phyloP scores from a whole-genome alignment of 208 protist genomes.

The Naegleria gruberi region DNA sequence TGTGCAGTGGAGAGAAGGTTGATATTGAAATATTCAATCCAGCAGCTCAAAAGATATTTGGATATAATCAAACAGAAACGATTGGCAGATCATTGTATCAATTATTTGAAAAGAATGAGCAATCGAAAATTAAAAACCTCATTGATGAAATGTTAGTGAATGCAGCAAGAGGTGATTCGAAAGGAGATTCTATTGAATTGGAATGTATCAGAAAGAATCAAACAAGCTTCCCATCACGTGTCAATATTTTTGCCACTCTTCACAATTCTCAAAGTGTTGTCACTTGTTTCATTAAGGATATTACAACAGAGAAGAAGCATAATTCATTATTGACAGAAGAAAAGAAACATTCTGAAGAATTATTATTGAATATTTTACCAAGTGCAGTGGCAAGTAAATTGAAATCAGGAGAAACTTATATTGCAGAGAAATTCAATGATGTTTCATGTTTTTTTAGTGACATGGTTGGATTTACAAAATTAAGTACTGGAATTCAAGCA shows the following conservation, averaged over 20 bases:
- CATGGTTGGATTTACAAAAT: constrained; percentile 13
- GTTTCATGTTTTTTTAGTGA: not conserved
- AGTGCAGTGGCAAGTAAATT: not conserved
- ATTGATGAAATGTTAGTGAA: not conserved
- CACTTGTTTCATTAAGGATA: not conserved
- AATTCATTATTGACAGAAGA: not conserved
- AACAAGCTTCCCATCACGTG: not conserved
- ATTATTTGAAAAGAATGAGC: not conserved
- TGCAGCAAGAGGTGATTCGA: not conserved
- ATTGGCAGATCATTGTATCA: not conserved
- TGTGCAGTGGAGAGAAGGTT: not conserved
- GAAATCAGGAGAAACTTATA: not conserved
- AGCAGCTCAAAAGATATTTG: not conserved
- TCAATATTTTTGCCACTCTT: not conserved
- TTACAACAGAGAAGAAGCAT: not conserved
- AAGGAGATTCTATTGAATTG: not conserved
- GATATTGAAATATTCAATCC: not conserved
- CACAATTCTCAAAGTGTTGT: not conserved
- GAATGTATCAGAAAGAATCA: not conserved
- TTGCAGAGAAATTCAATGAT: not conserved
- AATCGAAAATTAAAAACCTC: not conserved
- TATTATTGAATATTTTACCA: not conserved
- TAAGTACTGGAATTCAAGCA: not conserved
- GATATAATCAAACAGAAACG: not conserved
- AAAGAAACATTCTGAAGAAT: not conserved